Evolutionary conservation across 2,329 filamentous ascomycete genomes (phyloP), one percentile per base, ranked within the genome.

Genomic region (Apiospora marii): DNA sequence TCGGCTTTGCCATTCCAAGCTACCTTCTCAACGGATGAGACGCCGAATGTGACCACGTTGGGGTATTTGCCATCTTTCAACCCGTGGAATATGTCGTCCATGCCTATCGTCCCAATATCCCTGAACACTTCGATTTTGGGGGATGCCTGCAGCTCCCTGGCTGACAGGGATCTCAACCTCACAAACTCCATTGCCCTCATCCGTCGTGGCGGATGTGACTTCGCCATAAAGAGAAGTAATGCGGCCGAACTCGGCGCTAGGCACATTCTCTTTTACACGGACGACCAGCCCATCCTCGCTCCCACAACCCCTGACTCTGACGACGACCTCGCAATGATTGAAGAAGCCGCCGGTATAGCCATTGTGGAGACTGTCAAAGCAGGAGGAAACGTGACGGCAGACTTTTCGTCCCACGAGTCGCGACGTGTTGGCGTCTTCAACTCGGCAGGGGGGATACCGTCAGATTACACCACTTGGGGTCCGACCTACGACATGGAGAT

Each of bases 391-490:
- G 78, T 79, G n/a, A 79, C 77, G 0, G 77, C 72, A 10, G 74
- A 79, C 53, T 81, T 82, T 68, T 74, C 75, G 43, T 58, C 72
- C 43, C 72, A 74, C 58, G 73, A 73, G 16, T 71, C 77, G 34
- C 71, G 73, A 30, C 61, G 75, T 0, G 73, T 77, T 19, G 74
- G 74, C 3, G 30, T 79, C 34, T 72, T 75, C n/a, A 74, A 77
- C 24, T 67, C 76, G 0, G 73, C 74, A 1, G 83, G 81, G 16
- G 83, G 82, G 0, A 80, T 80, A 22, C 76, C 84, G 7, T 82
- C 78, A 70, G 76, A 76, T 0, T 85, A 79, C 73, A 84, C 81
- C n/a, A 81, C 81, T 13, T 86, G 84, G 84, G 84, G 84, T 4
- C 83, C 82, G 3, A 82, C 79, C 1, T 83, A 82, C 71, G 84